Base-by-base conservation (phyloP, 768 basidiomycete species). In the Cubamyces lactineus region DNA sequence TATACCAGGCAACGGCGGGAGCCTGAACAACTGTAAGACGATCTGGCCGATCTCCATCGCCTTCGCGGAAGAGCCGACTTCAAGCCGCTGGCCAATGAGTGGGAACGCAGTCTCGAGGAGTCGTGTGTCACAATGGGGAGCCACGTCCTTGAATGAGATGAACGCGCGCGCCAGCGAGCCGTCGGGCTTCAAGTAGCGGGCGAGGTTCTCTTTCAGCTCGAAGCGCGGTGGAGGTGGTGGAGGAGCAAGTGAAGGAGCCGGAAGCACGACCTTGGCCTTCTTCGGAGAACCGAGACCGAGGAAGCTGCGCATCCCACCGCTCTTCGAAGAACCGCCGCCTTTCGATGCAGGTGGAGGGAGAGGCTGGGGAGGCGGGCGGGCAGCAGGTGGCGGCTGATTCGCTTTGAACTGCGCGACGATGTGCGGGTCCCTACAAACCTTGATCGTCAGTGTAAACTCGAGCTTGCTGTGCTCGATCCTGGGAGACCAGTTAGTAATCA, bases 381-480 rank as follows among this genome's bases (percentile, higher is more conserved):
- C 3, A 7, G 21, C 46, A 3, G 82, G 77, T n/a, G 82, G 73
- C 21, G 84, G 80, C 16, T 75, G 73, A 51, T 87, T 78, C 3
- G 85, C 82, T 66, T 89, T 90, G 73, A 88, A 86, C 69, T 94
- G 91, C 2, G 88, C 78, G 47, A 86, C 78, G 66, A 97, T 88
- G 67, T 97, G 94, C 30, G 91, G 85, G 72, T 96, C 93, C 48
- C 88, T 86, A 48, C 90, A 87, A 68, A 98, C 79, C 71, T 94
- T 95, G 68, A 98, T 75, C 0, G 88, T 91, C 23, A 98, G 82
- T 3, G 94, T 94, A 76, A 98, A 97, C 72, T 97, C 94, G 57
- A 98, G 86, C 73, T 97, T 97, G 77, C 85, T 92, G 69, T 96
- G 93, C 70, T 95, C 94, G 64, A 95, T 93, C 34, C 93, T 94